Evolutionary conservation across 1,284 basidiomycete genomes (phyloP), one percentile per base, ranked within the genome.

Genomic region (Cryptococcus maquisensis): DNA sequence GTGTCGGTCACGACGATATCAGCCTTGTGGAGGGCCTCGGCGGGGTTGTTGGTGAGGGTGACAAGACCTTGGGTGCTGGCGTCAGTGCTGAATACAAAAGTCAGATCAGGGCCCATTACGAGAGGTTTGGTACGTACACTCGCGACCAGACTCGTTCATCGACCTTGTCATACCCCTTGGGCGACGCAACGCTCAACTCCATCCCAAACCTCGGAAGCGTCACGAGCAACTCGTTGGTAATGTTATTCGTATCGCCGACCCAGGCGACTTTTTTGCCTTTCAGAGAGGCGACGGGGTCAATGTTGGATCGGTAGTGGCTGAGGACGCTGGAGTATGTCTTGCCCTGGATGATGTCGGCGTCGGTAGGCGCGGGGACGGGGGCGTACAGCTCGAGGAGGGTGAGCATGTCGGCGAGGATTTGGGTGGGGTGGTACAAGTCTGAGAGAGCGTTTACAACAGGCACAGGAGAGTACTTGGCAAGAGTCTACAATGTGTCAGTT

Each of bases 201-300:
- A 95, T 91, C 1, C 96, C 96, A 2, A 98, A 77, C 39, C 96
- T 85, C 37, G 95, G 95, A 68, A 88, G 89, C 7, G 90, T 85
- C 52, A 97, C 95, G 37, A 98, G 84, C 87, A 98, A 94, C 75
- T 98, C 95, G 76, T 98, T 92, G 55, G 96, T 81, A 51, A 98
- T 92, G 73, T 98, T 98, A 60, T 94, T 91, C 35, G 87, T 87
- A 78, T 98, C 96, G 7, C 95, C 96, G 50, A 98, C 84, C 78
- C 94, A 98, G 4, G 94, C 87, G 44, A 96, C 78, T 4, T 91
- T 96, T 57, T 96, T 80, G 40, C 75, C 76, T 51, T 71, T 60
- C 44, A 78, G 55, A 4, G 52, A 47, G 6, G 52, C 61, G 40
- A 67, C 46, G 3, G 69, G 60, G 62, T 71, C 60, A n/a, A 66